These are phyloP conservation scores for Fusarium nurragi DNA, from an alignment of 2,329 filamentous ascomycete species.

Conservation along the genomic window DNA sequence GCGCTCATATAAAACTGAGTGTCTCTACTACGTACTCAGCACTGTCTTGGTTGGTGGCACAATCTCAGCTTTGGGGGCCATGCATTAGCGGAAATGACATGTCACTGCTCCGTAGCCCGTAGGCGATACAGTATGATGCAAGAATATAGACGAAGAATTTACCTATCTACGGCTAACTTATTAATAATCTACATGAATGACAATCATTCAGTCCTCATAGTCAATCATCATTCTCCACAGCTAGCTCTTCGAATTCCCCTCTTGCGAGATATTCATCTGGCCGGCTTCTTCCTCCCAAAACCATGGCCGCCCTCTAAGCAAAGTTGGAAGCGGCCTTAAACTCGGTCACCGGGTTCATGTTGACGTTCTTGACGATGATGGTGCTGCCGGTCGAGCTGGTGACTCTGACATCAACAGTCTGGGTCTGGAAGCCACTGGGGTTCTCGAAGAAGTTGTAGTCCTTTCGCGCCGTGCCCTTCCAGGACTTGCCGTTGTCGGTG, in stretches of 20 bases:
- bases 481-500: constrained; percentile 66
- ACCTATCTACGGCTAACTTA: neutral
- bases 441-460: constrained; percentile 72
- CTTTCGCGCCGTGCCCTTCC: constrained; percentile 62
- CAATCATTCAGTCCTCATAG: neutral
- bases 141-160: neutral
- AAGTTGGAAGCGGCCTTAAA: constrained; percentile 48
- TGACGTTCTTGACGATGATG: constrained; percentile 62
- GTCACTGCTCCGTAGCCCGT: no score
- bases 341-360: constrained; percentile 48
- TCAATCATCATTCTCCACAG: neutral
- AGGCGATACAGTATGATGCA: neutral
- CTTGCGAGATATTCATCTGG: no score
- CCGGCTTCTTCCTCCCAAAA: neutral
- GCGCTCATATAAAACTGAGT: neutral
- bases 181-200: neutral
- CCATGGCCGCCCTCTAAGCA: neutral
- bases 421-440: constrained; percentile 62
- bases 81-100: neutral
- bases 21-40: no score
- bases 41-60: neutral
- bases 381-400: constrained; percentile 62
- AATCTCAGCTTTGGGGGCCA: neutral
- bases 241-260: neutral
- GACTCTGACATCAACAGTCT: constrained; percentile 64